phyloP scores from a whole-genome alignment of 257 asterid genomes.

The Capsicum pubescens region DNA sequence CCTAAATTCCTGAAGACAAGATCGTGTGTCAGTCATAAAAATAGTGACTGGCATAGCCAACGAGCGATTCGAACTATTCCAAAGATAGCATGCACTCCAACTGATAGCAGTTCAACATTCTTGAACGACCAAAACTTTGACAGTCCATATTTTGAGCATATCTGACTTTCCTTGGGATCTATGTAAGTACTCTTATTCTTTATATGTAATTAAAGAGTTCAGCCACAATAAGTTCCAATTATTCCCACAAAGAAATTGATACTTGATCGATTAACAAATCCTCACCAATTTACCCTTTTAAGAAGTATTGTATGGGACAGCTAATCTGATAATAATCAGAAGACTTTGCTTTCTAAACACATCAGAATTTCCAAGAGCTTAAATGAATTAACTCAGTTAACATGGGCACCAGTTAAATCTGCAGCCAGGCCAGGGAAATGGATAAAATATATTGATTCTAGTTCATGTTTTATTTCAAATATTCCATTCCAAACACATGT shows the following conservation, averaged over 20 bases:
- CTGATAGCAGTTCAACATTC: slow-evolving; percentile 6
- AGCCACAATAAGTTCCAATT: neutral
- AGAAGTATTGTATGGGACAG: neutral
- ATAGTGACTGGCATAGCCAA: slow-evolving; percentile 7
- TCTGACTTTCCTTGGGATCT: slow-evolving; percentile 15
- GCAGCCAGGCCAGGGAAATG: slow-evolving; percentile 4
- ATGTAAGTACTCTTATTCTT: neutral
- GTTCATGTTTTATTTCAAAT: neutral
- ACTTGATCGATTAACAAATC: neutral
- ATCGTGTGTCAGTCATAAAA: slow-evolving; percentile 1
- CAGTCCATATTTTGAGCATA: neutral
- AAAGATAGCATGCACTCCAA: slow-evolving; percentile 24
- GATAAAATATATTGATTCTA: neutral
- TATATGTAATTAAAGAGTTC: neutral
- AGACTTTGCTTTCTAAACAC: neutral
- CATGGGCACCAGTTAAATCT: slow-evolving; percentile 23
- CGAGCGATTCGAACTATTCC: neutral
- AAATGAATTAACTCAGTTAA: neutral
- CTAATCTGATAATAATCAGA: slow-evolving; percentile 8
- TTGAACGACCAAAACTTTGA: neutral
- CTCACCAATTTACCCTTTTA: neutral
- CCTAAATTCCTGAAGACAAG: slow-evolving; percentile 72
- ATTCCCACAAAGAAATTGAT: neutral
- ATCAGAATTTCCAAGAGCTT: neutral
- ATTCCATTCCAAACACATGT: neutral